Percentiles rank a stretch among this genome's conserved stretches.
Conservation (phyloP, 768 basidiomycete species). For the Tylopilus vinaceipallidus region DNA sequence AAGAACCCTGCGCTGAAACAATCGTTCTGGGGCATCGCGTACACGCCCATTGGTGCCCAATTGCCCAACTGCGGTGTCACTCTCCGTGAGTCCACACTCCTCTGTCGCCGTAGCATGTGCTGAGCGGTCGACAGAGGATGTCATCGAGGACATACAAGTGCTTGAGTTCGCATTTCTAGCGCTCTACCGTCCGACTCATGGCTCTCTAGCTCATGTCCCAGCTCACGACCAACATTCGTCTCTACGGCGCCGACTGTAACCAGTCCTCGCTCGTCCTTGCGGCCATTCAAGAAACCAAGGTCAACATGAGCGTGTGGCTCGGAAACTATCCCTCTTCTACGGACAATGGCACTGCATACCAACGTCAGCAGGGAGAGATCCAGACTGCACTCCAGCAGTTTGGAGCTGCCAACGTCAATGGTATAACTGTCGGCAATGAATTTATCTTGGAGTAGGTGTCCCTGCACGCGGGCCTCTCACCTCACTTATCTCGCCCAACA, state of each 20-base stretch:
- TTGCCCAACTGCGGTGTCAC: conserved; percentile 65
- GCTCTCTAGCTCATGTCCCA: conserved; percentile 70
- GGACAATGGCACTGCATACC: conserved; percentile 68
- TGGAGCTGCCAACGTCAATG: conserved; percentile 71
- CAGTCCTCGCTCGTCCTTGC: conserved; percentile 79
- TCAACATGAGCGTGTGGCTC: conserved; percentile 77
- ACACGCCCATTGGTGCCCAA: conserved; percentile 76
- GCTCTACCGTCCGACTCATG: conserved; percentile 5
- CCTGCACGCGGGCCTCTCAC: background rate
- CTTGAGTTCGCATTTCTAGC: conserved; percentile 8
- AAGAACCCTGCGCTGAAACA: conserved; percentile 68
- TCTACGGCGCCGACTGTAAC: conserved; percentile 89
- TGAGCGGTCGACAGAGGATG: conserved; percentile 37
- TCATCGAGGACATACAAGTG: conserved; percentile 74
- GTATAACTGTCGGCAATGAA: conserved; percentile 92
- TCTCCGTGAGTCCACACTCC: conserved; percentile 29
- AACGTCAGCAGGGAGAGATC: conserved; percentile 68
- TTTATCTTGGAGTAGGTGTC: conserved; percentile 70
- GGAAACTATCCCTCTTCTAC: conserved; percentile 65
- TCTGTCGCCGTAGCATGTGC: background rate
- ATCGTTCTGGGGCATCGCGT: conserved; percentile 84
- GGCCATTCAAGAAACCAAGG: conserved; percentile 88
- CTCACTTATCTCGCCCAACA: conserved; percentile 26
- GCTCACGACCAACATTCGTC: conserved; percentile 73
- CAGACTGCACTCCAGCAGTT: conserved; percentile 69